These are phyloP conservation scores for Myriosclerotinia curreyana DNA, from an alignment of 2,329 filamentous ascomycete species.

Conservation along the genomic window DNA sequence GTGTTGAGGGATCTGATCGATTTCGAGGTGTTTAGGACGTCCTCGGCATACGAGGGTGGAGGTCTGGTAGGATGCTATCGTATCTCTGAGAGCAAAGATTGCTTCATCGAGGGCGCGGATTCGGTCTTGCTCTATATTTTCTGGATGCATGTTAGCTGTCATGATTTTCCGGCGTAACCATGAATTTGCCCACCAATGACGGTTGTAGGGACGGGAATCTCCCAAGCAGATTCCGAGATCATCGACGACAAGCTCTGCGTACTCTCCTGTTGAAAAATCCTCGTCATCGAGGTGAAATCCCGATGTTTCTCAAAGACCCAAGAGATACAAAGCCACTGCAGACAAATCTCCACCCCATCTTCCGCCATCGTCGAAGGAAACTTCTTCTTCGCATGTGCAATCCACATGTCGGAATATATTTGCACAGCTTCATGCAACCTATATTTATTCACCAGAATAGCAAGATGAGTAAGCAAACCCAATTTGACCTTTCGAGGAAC, in stretches of 20 bases:
- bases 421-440: slow-evolving; percentile 23
- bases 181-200: not conserved
- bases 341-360: not conserved
- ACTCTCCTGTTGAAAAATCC: slow-evolving; percentile 10
- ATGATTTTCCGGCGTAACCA: rapidly evolving
- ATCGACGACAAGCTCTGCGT: slow-evolving; percentile 7
- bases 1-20: not conserved
- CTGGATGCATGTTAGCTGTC: not conserved
- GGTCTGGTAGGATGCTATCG: slow-evolving; percentile 11
- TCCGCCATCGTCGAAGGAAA: slow-evolving; percentile 10
- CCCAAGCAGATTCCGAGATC: slow-evolving; percentile 1
- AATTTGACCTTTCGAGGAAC: slow-evolving; percentile 35
- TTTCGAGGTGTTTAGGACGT: not conserved
- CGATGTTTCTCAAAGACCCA: slow-evolving; percentile 16
- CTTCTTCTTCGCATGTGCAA: not conserved
- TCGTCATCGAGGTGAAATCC: slow-evolving; percentile 13
- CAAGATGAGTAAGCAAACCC: slow-evolving; percentile 34
- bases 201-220: slow-evolving; percentile 3
- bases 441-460: slow-evolving; percentile 37
- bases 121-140: slow-evolving; percentile 11
- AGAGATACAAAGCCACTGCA: slow-evolving; percentile 20
- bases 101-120: slow-evolving; percentile 1
- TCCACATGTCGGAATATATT: slow-evolving; percentile 23
- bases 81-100: slow-evolving; percentile 5
- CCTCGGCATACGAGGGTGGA: not conserved